Percentiles rank a stretch among this genome's conserved stretches.
Evolutionary conservation across 75 land plant genomes (phyloP).

Genomic region (Sequoia sempervirens): DNA sequence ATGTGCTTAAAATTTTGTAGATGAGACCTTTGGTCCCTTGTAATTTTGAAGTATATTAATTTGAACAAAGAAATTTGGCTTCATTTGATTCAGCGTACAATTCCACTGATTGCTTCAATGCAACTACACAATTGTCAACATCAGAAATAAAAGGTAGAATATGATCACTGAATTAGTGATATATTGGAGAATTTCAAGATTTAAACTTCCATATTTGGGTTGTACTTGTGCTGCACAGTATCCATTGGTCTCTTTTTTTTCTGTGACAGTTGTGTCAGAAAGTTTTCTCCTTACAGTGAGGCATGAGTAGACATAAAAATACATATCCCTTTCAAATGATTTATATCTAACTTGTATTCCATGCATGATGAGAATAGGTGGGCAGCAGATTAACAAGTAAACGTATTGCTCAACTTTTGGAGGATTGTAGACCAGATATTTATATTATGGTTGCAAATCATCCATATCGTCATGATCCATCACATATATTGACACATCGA

Average conservation of each 20-base stretch:
- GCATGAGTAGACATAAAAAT: not conserved
- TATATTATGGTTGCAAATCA: constrained; percentile 87
- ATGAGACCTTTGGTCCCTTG: not conserved
- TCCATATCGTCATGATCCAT: constrained; percentile 94
- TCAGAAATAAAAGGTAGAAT: not conserved
- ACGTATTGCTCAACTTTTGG: constrained; percentile 64
- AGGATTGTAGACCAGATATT: constrained; percentile 43
- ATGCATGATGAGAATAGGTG: constrained; percentile 44
- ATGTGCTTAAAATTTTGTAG: not conserved
- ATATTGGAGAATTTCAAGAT: not conserved
- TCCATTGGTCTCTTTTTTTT: not conserved
- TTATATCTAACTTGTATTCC: not conserved
- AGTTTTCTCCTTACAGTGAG: not conserved
- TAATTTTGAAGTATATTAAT: not conserved
- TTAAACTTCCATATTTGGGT: too few species aligned
- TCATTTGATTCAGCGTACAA: not conserved
- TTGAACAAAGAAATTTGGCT: too few species aligned
- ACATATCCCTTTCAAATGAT: too few species aligned
- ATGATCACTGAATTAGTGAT: not conserved
- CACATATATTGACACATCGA: constrained; percentile 82
- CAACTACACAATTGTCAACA: not conserved
- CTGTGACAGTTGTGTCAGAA: not conserved
- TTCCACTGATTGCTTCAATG: not conserved
- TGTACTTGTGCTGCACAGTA: not conserved
- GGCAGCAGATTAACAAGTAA: constrained; percentile 91